Conservation (phyloP, 2,329 filamentous ascomycete species). For the Pseudogymnoascus sp. region DNA sequence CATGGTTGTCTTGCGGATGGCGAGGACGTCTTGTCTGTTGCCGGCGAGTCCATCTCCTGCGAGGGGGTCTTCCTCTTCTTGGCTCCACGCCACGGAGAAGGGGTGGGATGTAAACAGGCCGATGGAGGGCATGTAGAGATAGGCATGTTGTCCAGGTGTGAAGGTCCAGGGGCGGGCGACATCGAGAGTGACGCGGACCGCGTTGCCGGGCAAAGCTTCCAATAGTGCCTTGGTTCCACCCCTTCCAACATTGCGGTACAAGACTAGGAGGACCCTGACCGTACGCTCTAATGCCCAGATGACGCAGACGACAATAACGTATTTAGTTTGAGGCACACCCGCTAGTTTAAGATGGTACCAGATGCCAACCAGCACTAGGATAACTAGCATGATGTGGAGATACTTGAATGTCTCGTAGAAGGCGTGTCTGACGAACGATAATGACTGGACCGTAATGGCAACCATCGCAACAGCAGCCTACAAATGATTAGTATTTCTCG, state of each 20-base stretch:
- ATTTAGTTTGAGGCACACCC: conserved; percentile 45
- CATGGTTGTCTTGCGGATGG: conserved; percentile 54
- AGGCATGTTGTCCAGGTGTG: conserved; percentile 68
- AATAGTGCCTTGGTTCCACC: conserved; percentile 62
- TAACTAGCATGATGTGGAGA: conserved; percentile 57
- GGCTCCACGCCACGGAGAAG: conserved; percentile 71
- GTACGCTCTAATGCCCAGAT: conserved; percentile 60
- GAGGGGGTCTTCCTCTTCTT: conserved; percentile 47
- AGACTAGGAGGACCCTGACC: conserved; percentile 48
- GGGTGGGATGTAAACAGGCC: conserved; percentile 69
- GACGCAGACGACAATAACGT: conserved; percentile 53
- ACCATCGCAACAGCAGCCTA: conserved; percentile 52
- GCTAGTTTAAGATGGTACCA: conserved; percentile 58
- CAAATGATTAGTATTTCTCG: background rate
- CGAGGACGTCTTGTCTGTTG: conserved; percentile 48
- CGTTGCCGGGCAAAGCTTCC: conserved; percentile 68
- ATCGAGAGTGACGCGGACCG: conserved; percentile 62
- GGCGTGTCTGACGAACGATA: conserved; percentile 63
- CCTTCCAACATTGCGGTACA: conserved; percentile 57
- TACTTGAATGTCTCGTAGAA: conserved; percentile 74
- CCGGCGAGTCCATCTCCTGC: conserved; percentile 47
- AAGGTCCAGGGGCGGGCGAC: conserved; percentile 72
- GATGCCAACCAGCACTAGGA: conserved; percentile 50
- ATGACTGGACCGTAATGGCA: conserved; percentile 57
- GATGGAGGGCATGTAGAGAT: conserved; percentile 66